Conservation (phyloP, 768 basidiomycete genomes). For the Polyporus arcularius region DNA sequence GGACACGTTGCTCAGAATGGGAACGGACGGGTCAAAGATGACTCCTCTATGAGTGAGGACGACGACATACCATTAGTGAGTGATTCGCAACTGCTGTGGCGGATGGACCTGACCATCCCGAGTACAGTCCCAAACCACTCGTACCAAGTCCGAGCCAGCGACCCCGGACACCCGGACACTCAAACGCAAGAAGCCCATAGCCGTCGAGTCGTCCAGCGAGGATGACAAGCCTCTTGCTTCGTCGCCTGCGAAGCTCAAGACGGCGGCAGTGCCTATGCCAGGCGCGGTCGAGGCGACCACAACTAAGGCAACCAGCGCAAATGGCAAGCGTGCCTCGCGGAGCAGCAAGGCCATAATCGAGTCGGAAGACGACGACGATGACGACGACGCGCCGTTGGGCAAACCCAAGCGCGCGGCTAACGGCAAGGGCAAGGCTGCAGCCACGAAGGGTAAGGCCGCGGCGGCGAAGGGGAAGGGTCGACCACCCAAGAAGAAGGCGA, state of each 20-base stretch:
- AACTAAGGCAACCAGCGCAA: conserved; percentile 26
- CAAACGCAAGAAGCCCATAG: conserved; percentile 64
- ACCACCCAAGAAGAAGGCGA: conserved; percentile 20
- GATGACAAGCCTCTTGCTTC: conserved; percentile 75
- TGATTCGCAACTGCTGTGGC: conserved; percentile 13
- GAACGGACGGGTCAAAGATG: conserved; percentile 42
- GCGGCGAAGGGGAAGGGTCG: conserved; percentile 25
- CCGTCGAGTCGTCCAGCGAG: conserved; percentile 63
- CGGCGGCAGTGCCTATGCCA: conserved; percentile 42
- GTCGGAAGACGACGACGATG: conserved; percentile 33
- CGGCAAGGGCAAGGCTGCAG: conserved; percentile 47
- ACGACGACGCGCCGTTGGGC: conserved; percentile 41
- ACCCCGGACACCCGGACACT: conserved; percentile 31
- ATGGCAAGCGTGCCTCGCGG: conserved; percentile 41
- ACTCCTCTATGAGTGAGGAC: conserved; percentile 64
- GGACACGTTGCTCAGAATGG: conserved; percentile 47
- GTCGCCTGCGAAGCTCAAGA: conserved; percentile 58
- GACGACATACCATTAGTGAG: conserved; percentile 74
- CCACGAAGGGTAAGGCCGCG: conserved; percentile 52
- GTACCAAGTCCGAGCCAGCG: conserved; percentile 43
- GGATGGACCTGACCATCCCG: conserved; percentile 23
- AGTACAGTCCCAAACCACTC: conserved; percentile 55
- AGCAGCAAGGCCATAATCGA: conserved; percentile 34
- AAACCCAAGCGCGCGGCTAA: conserved; percentile 49
- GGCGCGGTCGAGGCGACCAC: conserved; percentile 44